These are phyloP conservation scores for Moelleriella libera DNA, from an alignment of 2,329 filamentous ascomycete genomes.

Conservation along the genomic window DNA sequence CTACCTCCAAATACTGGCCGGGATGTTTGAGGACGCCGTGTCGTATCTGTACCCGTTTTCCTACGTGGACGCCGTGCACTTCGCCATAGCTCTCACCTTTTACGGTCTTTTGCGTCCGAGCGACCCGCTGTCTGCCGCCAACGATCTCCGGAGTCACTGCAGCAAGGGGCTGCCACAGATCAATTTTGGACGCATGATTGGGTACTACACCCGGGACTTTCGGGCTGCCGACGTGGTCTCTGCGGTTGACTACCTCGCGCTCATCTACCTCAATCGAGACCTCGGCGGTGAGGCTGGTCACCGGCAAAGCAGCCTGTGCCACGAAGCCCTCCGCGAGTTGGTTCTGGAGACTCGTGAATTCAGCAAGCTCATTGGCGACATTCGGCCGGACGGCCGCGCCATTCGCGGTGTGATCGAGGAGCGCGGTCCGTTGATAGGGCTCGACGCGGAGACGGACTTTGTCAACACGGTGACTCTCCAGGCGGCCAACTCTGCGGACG, in stretches of 20 bases:
- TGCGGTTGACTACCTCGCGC: slow-evolving; percentile 81
- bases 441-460: slow-evolving; percentile 70
- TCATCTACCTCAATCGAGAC: slow-evolving; percentile 87
- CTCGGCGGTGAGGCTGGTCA: slow-evolving; percentile 59
- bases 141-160: slow-evolving; percentile 54
- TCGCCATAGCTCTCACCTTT: slow-evolving; percentile 76
- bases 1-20: slow-evolving; percentile 77
- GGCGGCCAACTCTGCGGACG: slow-evolving; percentile 83
- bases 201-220: slow-evolving; percentile 93
- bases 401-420: slow-evolving; percentile 81
- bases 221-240: slow-evolving; percentile 77
- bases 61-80: slow-evolving; percentile 88
- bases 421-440: slow-evolving; percentile 65
- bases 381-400: slow-evolving; percentile 70
- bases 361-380: slow-evolving; percentile 83
- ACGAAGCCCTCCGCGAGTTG: slow-evolving; percentile 84
- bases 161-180: slow-evolving; percentile 64
- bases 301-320: slow-evolving; percentile 69
- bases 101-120: slow-evolving; percentile 83
- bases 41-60: slow-evolving; percentile 85
- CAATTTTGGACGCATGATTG: slow-evolving; percentile 87
- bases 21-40: slow-evolving; percentile 88
- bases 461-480: slow-evolving; percentile 85
- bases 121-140: slow-evolving; percentile 60
- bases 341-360: slow-evolving; percentile 96